Percentiles rank a stretch among this genome's conserved stretches.
Conservation (phyloP, 768 basidiomycete genomes). For the Boletellus sp. region DNA sequence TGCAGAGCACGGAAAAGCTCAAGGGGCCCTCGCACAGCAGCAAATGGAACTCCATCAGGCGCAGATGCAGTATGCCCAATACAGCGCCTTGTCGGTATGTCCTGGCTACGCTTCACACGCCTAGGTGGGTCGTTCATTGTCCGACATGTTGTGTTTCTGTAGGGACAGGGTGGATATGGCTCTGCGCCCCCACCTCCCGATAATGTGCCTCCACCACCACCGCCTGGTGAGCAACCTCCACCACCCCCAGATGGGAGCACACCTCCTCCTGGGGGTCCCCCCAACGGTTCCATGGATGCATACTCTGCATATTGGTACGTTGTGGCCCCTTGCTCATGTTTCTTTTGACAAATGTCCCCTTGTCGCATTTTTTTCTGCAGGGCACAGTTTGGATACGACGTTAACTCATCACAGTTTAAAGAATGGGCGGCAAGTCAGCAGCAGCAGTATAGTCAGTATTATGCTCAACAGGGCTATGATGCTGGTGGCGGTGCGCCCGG, state of each 20-base stretch:
- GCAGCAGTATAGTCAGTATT: constrained; percentile 75
- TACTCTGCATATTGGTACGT: constrained; percentile 59
- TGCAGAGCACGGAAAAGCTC: constrained; percentile 82
- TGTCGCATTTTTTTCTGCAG: constrained; percentile 32
- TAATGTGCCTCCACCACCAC: constrained; percentile 43
- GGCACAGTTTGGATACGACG: constrained; percentile 85
- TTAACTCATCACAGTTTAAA: constrained; percentile 78
- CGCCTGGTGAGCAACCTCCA: constrained; percentile 50
- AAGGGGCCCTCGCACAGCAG: constrained; percentile 58
- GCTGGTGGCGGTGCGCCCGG: constrained; percentile 14
- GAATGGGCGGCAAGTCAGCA: constrained; percentile 66
- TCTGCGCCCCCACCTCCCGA: constrained; percentile 37
- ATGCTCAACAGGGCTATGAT: constrained; percentile 55
- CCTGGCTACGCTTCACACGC: neutral
- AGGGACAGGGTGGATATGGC: constrained; percentile 31
- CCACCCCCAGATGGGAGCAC: constrained; percentile 46
- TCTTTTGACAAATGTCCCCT: neutral
- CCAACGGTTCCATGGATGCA: constrained; percentile 43
- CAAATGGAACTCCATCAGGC: constrained; percentile 87
- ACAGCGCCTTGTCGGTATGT: constrained; percentile 57
- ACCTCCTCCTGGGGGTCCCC: constrained; percentile 45
- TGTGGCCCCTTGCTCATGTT: constrained; percentile 10
- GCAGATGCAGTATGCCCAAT: constrained; percentile 75
- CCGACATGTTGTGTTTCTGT: constrained; percentile 3
- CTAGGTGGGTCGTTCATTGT: neutral